Evolutionary conservation across 129 eudicot species (phyloP), one percentile per base, ranked within the genome.

Genomic region (Daucus carota): DNA sequence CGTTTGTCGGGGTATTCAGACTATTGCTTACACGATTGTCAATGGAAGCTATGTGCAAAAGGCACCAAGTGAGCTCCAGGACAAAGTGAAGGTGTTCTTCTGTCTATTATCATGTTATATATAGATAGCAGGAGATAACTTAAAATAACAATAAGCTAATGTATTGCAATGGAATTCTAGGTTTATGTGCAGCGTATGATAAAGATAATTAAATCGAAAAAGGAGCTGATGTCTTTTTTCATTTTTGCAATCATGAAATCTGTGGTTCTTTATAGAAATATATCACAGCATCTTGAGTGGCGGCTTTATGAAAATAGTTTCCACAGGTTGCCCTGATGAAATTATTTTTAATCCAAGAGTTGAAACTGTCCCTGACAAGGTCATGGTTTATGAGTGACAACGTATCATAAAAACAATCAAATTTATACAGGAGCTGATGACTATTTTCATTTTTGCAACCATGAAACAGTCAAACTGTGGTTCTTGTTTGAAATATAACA

Each of bases 1-100:
- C 75, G 86, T 85, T 42, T 82, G 77, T 76, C 86, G 86, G 89
- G 88, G 89, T 65, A 80, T 93, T 75, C 98, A 93, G 73, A 90
- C 98, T 10, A 74, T 85, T 71, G 70, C 91, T 0, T 88, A 89
- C 72, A 89, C 87, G 54, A 83, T 90, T 84, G 96, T 85, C 36
- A 78, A 77, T 44, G 98, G 91, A 77, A 89, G 98, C 88, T 90
- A 88, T 77, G 62, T 90, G 54, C 86, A 88, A 43, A 76, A 73
- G 68, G 74, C 84, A 20, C 83, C 69, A 26, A 33, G 86, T 59
- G 80, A 85, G 44, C 87, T 82, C 41, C 79, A 82, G 34, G 78
- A 50, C 26, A 78, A 79, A 81, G 22, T 71, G 52, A 80, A 88
- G 93, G 91, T 90, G 79, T 26, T 46, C 74, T 28, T 22, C 50